Base-by-base conservation (phyloP, 1,284 basidiomycete species). In the Cryptococcus wingfieldii region DNA sequence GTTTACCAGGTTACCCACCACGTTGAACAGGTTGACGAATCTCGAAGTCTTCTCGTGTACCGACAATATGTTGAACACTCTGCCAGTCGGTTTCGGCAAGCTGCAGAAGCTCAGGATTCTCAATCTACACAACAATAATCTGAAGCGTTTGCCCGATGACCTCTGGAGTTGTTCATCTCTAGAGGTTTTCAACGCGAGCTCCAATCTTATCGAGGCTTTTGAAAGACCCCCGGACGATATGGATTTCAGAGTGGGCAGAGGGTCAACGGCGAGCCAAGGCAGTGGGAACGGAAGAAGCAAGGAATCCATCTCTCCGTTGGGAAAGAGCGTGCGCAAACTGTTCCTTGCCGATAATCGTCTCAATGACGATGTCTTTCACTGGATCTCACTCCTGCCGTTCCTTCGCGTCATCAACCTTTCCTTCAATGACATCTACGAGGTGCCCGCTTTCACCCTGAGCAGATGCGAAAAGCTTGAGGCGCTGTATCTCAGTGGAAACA, bases 381-480 rank as follows among this genome's bases (percentile, higher is more conserved):
- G 85, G 0, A 77, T 96, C 34, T 86, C 85, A 61, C 80, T 89
- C 25, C 80, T 98, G 61, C 83, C 83, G 55, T 84, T 88, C 63
- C 82, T 97, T 12, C 82, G 82, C 4, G 85, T 93, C 2, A 83
- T 98, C 54, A 98, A 98, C 66, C 80, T 98, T 37, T 92, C 90
- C 55, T 98, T 97, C 80, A 99, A 99, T 77, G 87, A 92, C 58
- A 89, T 98, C 56, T 88, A 89, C 73, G 92, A 96, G 70, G 83
- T 98, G 42, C 90, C 92, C 0, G 78, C 84, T 0, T 80, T 82
- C 37, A 91, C 91, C 61, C 84, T 98, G 64, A 80, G 83, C 59
- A 86, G 86, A 58, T 82, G 90, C 60, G 69, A 74, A 27, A 75
- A 77, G 56, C 80, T 99, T 25, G 86, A 90, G 72, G 88, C 94